Conservation (phyloP, 805 yeast genomes). For the Candida maesae region DNA sequence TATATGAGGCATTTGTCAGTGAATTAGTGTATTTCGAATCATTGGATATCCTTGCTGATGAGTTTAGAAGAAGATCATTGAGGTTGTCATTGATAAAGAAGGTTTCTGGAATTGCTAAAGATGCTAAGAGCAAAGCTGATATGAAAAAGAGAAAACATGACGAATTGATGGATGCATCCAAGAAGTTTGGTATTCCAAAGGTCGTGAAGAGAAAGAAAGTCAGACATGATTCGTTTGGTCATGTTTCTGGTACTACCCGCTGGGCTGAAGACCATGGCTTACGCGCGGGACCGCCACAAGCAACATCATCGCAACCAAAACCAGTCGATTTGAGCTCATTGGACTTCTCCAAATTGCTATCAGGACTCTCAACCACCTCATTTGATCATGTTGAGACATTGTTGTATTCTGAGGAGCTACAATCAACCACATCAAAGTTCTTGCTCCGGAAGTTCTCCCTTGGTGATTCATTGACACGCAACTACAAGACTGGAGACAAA, state of each 20-base stretch:
- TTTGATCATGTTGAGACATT: slow-evolving; percentile 14
- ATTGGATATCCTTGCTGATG: slow-evolving; percentile 44
- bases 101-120: slow-evolving; percentile 30
- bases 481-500: slow-evolving; percentile 4
- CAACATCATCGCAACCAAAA: slow-evolving; percentile 7
- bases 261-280: too few species aligned
- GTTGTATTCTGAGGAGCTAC: slow-evolving; percentile 18
- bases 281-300: too few species aligned
- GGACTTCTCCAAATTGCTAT: slow-evolving; percentile 21
- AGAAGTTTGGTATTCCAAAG: slow-evolving; percentile 33
- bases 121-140: slow-evolving; percentile 24
- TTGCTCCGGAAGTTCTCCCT: slow-evolving; percentile 30
- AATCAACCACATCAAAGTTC: slow-evolving; percentile 31
- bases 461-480: slow-evolving; percentile 1
- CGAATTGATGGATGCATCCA: slow-evolving; percentile 35
- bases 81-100: slow-evolving; percentile 30
- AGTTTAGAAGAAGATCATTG: slow-evolving; percentile 30
- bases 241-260: neutral
- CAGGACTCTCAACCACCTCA: slow-evolving; percentile 4
- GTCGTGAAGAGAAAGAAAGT: slow-evolving; percentile 22
- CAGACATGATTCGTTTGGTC: slow-evolving; percentile 4
- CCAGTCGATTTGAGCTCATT: slow-evolving; percentile 22
- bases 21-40: slow-evolving; percentile 47
- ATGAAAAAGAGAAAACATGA: slow-evolving; percentile 35
- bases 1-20: slow-evolving; percentile 57